Conservation (phyloP, 148 eudicot species). For the Fagopyrum esculentum region DNA sequence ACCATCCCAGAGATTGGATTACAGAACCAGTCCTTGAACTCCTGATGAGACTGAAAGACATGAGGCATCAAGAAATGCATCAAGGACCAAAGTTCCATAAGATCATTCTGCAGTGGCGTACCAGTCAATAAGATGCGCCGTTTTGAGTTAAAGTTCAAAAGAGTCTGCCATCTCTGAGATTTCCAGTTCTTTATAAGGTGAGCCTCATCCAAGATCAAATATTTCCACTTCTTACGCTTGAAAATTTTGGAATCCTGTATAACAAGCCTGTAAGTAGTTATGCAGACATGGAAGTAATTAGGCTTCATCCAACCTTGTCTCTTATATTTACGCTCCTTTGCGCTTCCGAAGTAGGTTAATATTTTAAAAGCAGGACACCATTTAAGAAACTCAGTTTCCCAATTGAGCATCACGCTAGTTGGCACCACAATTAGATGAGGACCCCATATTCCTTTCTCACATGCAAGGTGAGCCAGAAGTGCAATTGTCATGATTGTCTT, state of each 20-base stretch:
- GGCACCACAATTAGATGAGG: constrained; percentile 99
- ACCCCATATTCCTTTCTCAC: constrained; percentile 99
- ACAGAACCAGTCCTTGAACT: constrained; percentile 98
- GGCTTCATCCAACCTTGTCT: constrained; percentile 99
- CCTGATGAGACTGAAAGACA: constrained; percentile 98
- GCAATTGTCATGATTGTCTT: constrained; percentile 99
- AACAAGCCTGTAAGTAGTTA: constrained; percentile 95
- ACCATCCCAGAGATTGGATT: constrained; percentile 99
- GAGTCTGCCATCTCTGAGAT: constrained; percentile 99
- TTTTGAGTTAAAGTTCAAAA: constrained; percentile 89
- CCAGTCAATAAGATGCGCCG: constrained; percentile 96
- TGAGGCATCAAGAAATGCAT: constrained; percentile 99
- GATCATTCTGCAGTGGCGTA: constrained; percentile 98
- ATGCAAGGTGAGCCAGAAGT: constrained; percentile 91
- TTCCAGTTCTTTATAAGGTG: constrained; percentile 99
- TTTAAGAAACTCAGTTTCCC: constrained; percentile 99
- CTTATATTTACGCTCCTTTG: constrained; percentile 85
- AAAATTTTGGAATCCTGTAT: constrained; percentile 96
- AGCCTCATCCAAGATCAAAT: constrained; percentile 97
- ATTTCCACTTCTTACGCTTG: constrained; percentile 99
- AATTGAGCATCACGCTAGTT: constrained; percentile 99
- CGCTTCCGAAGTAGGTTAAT: constrained; percentile 97
- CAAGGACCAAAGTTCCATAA: constrained; percentile 98
- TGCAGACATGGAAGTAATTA: constrained; percentile 89
- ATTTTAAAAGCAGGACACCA: constrained; percentile 99